Percentiles rank a stretch among this genome's conserved stretches.
Evolutionary conservation across 1,284 basidiomycete genomes (phyloP).

Genomic region (Stereum hirsutum): DNA sequence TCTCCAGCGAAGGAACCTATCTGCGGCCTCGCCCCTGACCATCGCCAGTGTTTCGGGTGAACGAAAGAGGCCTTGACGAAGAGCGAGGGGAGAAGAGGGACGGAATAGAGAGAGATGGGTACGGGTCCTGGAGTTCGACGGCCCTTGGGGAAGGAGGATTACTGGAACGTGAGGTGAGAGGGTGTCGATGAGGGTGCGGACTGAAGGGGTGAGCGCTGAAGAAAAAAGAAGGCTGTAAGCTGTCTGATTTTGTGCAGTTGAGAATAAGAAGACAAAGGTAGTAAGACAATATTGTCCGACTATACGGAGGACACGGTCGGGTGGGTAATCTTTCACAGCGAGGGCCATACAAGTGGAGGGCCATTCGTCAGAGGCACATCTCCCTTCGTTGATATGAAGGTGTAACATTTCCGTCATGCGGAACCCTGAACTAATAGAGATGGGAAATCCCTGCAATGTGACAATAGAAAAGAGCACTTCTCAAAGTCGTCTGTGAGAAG

Average conservation of each 20-base stretch:
- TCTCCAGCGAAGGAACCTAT: conserved; percentile 63
- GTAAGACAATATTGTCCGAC: not conserved
- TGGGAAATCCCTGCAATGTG: no score
- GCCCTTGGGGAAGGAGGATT: conserved; percentile 34
- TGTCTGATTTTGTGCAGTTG: no score
- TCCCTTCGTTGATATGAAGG: no score
- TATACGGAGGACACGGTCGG: no score
- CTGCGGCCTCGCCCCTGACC: conserved; percentile 52
- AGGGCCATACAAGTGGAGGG: no score
- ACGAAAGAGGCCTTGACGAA: conserved; percentile 52
- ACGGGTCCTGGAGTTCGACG: conserved; percentile 20
- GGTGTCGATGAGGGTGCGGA: conserved; percentile 34
- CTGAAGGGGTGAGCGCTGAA: conserved; percentile 22
- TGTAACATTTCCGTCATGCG: no score
- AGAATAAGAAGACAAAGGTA: conserved; percentile 15
- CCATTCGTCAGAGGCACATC: no score
- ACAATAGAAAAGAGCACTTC: no score
- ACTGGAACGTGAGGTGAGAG: conserved; percentile 49
- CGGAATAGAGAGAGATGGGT: conserved; percentile 40
- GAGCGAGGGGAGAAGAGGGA: conserved; percentile 36
- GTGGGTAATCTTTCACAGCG: no score
- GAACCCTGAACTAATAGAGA: no score
- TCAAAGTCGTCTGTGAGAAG: no score
- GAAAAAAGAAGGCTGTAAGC: no score
- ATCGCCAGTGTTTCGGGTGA: conserved; percentile 45